Percentiles rank a stretch among this genome's conserved stretches.
These are phyloP conservation scores for Tetrapisispora nanseiensis DNA, from an alignment of 805 yeast genomes.

Conservation along the genomic window DNA sequence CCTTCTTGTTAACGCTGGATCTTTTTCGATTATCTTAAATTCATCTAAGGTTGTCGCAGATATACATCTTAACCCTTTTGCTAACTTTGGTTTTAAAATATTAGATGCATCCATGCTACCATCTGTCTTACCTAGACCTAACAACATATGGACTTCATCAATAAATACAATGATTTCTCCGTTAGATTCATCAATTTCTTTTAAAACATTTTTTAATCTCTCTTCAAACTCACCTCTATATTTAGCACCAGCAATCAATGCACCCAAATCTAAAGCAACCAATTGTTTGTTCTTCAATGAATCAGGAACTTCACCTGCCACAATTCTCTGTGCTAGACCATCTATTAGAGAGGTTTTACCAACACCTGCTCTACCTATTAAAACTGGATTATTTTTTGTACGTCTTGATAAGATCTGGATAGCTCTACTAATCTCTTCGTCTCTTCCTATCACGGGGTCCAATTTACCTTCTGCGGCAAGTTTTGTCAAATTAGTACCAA, in stretches of 20 bases:
- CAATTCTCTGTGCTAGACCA: slow-evolving; percentile 89
- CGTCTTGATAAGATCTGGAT: slow-evolving; percentile 86
- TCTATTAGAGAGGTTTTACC: slow-evolving; percentile 97
- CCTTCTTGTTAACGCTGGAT: slow-evolving; percentile 89
- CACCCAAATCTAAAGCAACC: slow-evolving; percentile 77
- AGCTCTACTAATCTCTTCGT: slow-evolving; percentile 88
- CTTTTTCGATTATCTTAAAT: slow-evolving; percentile 90
- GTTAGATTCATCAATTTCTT: slow-evolving; percentile 70
- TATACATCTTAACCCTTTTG: slow-evolving; percentile 89
- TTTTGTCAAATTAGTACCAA: slow-evolving; percentile 77
- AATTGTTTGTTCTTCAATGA: slow-evolving; percentile 80
- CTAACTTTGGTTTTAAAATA: slow-evolving; percentile 83
- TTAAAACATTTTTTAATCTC: slow-evolving; percentile 67
- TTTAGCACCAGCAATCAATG: slow-evolving; percentile 88
- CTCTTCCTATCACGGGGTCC: slow-evolving; percentile 96
- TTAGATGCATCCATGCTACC: slow-evolving; percentile 96
- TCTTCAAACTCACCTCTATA: slow-evolving; percentile 95
- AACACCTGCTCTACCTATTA: slow-evolving; percentile 95
- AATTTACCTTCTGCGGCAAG: slow-evolving; percentile 82
- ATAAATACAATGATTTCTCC: slow-evolving; percentile 75
- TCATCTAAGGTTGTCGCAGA: slow-evolving; percentile 97
- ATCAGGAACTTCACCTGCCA: slow-evolving; percentile 89
- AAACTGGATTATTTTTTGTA: slow-evolving; percentile 90
- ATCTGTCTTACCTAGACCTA: slow-evolving; percentile 88
- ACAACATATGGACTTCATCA: slow-evolving; percentile 81